Base-by-base conservation (phyloP, 2,329 filamentous ascomycete genomes). In the Colletotrichum tropicale region DNA sequence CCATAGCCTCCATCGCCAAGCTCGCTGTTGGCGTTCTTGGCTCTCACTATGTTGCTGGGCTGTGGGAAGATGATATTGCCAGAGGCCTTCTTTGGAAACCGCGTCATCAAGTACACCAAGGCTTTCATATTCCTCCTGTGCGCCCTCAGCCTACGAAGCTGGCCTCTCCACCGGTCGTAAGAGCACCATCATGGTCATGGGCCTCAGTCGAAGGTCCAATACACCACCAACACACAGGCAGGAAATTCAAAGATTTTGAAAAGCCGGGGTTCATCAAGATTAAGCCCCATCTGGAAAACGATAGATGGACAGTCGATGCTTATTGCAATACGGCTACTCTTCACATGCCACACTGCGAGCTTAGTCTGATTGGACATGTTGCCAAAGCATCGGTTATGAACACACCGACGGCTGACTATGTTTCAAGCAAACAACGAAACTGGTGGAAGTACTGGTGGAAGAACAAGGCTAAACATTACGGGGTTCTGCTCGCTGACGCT, bases 141-240 rank as follows among this genome's bases (percentile, higher is more conserved):
- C 71, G 71, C 9, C 66, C 71, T 36, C 48, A 34, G 6, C 58
- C 71, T 7, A 74, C 71, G 2, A 13, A 10, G 6, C 58, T 74
- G 12, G 71, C 71, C 2, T 66, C 66, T 4, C 15, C 32, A 21
- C 71, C 71, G 13, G 71, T 74, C 13, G 26, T 65, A 8, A 48
- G 71, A 43, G 71, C 71, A 15, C 71, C 71, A 2, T 70, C 66
- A 3, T 74, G 71, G 71, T 74, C 71, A 6, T 74, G 71, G 71
- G 71, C 71, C 5, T 74, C 66, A 13, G 43, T 74, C 8, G 66
- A 74, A 55, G 71, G 71, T 8, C 66, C 66, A 1, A 5, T 65
- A 16, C 12, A 10, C 4, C 56, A 66, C 4, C 36, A 43, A 43
- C 5, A 43, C 36, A 43, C 36, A 10, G 4, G 21, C 8, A 69